Evolutionary conservation across 2,329 filamentous ascomycete genomes (phyloP), one percentile per base, ranked within the genome.

Genomic region (Hyphodiscus sp.): DNA sequence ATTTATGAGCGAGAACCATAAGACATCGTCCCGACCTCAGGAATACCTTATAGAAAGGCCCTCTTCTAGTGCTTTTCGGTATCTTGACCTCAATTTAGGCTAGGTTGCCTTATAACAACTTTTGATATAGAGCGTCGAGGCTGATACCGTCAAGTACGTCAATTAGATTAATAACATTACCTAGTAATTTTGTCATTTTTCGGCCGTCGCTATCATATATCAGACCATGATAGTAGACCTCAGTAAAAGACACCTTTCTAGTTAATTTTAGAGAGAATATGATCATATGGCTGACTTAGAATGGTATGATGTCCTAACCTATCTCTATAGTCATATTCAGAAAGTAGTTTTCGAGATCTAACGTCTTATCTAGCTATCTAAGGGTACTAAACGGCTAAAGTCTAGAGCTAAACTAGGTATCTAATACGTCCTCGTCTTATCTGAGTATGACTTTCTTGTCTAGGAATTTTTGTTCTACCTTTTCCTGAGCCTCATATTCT

Each of bases 171-270:
- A 97, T 87, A 62, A 97, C 92, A 65, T 97, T 97, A 50, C 92
- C 92, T 50, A 97, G 71, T 54, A 89, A 95, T 76, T 97, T 97
- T 58, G 88, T 94, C 92, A 97, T 97, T 74, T 97, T 97, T 58
- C 92, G 80, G 49, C 92, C 92, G 62, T 97, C 91, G 0, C 87
- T 91, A 68, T 97, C 92, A 68, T 94, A 86, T 60, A 97, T 88
- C 38, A 97, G 78, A 49, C 86, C 90, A 72, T 97, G 92, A 70
- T 91, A 96, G 77, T 95, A 97, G 16, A 97, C 92, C 73, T 97
- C 92, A 52, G 79, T 86, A 76, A 97, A 97, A 0, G 92, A 94
- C 20, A 96, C 80, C 68, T 96, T 81, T 56, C 91, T 91, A 19
- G 91, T 96, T 71, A 97, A 76, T 75, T 95, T 95, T 55, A 96